Percentiles rank a stretch among this genome's conserved stretches.
These are phyloP conservation scores for Dioscorea alata DNA, from an alignment of 106 monocot genomes.

Conservation along the genomic window DNA sequence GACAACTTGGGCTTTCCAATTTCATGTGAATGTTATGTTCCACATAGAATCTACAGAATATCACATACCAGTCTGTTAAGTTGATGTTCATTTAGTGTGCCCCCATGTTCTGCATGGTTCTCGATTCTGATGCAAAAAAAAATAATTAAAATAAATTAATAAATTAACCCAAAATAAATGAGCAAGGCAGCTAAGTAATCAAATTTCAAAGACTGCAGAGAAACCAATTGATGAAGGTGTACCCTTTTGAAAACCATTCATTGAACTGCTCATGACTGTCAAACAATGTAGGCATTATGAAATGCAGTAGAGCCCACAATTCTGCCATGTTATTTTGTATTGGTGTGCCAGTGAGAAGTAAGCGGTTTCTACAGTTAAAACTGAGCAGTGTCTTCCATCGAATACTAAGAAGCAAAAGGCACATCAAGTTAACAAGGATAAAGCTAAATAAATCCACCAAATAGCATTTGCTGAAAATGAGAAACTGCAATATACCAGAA, in stretches of 20 bases:
- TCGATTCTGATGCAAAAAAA: slow-evolving; percentile 67
- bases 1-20: too few species aligned
- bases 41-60: not conserved
- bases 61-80: slow-evolving; percentile 81
- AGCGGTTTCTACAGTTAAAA: slow-evolving; percentile 95
- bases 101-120: slow-evolving; percentile 98
- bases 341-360: slow-evolving; percentile 97
- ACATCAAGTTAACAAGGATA: not conserved
- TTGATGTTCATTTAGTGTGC: slow-evolving; percentile 97
- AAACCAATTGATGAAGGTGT: slow-evolving; percentile 19
- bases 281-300: slow-evolving; percentile 99
- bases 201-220: not conserved
- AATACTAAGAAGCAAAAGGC: slow-evolving; percentile 35
- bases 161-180: slow-evolving; percentile 2
- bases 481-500: too few species aligned
- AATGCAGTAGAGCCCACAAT: slow-evolving; percentile 98
- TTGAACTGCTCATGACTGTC: slow-evolving; percentile 98
- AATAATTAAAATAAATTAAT: too few species aligned
- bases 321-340: slow-evolving; percentile 99
- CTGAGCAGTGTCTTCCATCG: slow-evolving; percentile 96
- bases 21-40: too few species aligned
- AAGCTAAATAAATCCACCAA: not conserved
- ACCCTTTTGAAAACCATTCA: slow-evolving; percentile 99
- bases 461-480: too few species aligned
- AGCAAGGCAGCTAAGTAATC: not conserved